Conservation (phyloP, 345 rosid genomes). For the Acer saccharum region DNA sequence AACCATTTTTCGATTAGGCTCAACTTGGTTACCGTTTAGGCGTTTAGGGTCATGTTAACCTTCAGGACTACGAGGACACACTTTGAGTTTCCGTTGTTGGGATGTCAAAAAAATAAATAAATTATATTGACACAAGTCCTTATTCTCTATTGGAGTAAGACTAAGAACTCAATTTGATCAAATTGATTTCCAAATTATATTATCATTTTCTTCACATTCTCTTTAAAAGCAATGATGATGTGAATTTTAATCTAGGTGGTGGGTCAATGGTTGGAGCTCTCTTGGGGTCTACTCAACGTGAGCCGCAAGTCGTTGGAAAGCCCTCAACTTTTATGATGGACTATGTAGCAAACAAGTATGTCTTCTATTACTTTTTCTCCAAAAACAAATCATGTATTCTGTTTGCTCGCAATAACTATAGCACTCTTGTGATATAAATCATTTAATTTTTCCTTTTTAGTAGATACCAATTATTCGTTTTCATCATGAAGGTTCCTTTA, state of each 20-base stretch:
- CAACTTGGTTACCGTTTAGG: not conserved
- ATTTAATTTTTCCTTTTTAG: not conserved
- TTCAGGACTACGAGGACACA: not conserved
- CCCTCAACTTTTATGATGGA: conserved; percentile 99
- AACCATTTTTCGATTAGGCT: not conserved
- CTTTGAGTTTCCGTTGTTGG: not conserved
- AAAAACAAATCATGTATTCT: not conserved
- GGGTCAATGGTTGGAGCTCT: conserved; percentile 98
- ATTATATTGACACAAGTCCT: not conserved
- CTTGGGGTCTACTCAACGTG: conserved; percentile 76
- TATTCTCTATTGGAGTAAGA: not conserved
- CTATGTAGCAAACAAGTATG: conserved; percentile 82
- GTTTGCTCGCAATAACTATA: not conserved
- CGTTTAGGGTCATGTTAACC: not conserved
- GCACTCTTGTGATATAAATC: not conserved
- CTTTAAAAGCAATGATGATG: not conserved
- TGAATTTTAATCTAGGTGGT: conserved; percentile 58
- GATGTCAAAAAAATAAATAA: not conserved
- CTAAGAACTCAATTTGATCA: not conserved
- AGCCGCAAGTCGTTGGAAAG: conserved; percentile 92
- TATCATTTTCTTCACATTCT: not conserved
- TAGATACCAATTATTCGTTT: not conserved
- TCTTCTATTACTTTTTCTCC: not conserved
- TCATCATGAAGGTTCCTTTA: not conserved
- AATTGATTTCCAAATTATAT: not conserved